Percentiles rank a stretch among this genome's conserved stretches.
phyloP scores from a whole-genome alignment of 2,329 filamentous ascomycete species.

The Talaromyces funiculosus region DNA sequence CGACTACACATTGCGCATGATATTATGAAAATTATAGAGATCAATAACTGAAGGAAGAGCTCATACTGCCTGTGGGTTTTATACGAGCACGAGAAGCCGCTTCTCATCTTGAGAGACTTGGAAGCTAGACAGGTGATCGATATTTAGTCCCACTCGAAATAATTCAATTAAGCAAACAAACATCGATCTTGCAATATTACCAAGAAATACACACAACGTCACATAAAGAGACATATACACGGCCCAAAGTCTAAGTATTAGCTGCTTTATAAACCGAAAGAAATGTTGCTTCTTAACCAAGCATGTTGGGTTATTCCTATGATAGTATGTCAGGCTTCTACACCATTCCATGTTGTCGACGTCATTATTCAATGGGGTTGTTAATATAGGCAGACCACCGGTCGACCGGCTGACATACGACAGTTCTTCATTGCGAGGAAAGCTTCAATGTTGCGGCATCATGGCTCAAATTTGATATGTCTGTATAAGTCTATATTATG shows the following conservation, averaged over 20 bases:
- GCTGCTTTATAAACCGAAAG: background rate
- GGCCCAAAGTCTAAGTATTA: too few species aligned
- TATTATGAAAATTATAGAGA: background rate
- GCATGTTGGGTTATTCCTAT: background rate
- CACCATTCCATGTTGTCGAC: too few species aligned
- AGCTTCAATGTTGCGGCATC: background rate
- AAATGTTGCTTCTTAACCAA: background rate
- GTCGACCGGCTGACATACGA: too few species aligned
- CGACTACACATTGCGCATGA: background rate
- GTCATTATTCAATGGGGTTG: too few species aligned
- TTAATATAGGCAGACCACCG: too few species aligned
- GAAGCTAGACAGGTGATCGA: too few species aligned
- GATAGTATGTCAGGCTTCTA: background rate
- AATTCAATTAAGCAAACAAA: too few species aligned
- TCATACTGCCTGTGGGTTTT: background rate
- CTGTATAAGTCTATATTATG: constrained; percentile 5
- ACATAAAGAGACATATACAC: too few species aligned
- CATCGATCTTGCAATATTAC: background rate
- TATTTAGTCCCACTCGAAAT: too few species aligned
- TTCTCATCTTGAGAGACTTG: too few species aligned
- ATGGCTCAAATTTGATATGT: background rate
- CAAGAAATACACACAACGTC: background rate
- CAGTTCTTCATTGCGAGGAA: too few species aligned
- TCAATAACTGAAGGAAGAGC: background rate
- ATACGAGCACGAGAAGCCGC: background rate